These are phyloP conservation scores for Chlorella ohadii DNA, from an alignment of 139 green algal genomes.

Conservation along the genomic window DNA sequence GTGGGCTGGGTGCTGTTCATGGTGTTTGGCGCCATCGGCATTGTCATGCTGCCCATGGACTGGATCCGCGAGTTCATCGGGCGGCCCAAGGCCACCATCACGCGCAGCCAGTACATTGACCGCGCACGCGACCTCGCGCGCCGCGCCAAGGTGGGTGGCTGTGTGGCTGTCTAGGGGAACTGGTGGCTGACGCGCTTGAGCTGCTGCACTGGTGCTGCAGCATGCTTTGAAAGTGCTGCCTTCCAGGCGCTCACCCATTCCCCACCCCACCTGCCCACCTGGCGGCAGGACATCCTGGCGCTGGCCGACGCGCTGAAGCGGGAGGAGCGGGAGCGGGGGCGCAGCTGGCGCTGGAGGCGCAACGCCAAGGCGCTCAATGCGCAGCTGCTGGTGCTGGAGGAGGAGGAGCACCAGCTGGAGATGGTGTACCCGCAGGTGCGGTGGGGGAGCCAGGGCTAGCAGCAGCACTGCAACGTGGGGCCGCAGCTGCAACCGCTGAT, in stretches of 20 bases:
- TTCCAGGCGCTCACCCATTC: too few relatives aligned
- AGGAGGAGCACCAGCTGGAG: constrained; percentile 88
- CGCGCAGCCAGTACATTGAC: constrained; percentile 88
- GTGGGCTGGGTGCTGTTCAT: constrained; percentile 95
- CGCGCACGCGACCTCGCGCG: constrained; percentile 76
- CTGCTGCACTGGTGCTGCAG: too few relatives aligned
- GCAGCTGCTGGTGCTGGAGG: constrained; percentile 88
- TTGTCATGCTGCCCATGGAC: constrained; percentile 90
- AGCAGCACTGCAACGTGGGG: too few relatives aligned
- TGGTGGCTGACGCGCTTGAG: too few relatives aligned
- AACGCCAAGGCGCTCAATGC: constrained; percentile 79
- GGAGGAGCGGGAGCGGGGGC: constrained; percentile 69
- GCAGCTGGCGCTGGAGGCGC: constrained; percentile 74
- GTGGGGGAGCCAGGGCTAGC: not conserved
- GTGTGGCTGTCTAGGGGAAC: too few relatives aligned
- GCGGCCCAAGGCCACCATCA: constrained; percentile 81
- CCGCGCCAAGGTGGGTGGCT: constrained; percentile 55
- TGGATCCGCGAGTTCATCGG: constrained; percentile 83
- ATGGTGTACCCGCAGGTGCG: constrained; percentile 86
- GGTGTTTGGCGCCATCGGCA: constrained; percentile 92
- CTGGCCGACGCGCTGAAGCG: constrained; percentile 64
- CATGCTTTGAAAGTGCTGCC: too few relatives aligned
- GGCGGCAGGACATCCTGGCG: constrained; percentile 63
- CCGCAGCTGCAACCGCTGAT: too few relatives aligned
- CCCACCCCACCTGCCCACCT: too few relatives aligned